Base-by-base conservation (phyloP, 495 filamentous ascomycete species). In the Tuber aestivum region DNA sequence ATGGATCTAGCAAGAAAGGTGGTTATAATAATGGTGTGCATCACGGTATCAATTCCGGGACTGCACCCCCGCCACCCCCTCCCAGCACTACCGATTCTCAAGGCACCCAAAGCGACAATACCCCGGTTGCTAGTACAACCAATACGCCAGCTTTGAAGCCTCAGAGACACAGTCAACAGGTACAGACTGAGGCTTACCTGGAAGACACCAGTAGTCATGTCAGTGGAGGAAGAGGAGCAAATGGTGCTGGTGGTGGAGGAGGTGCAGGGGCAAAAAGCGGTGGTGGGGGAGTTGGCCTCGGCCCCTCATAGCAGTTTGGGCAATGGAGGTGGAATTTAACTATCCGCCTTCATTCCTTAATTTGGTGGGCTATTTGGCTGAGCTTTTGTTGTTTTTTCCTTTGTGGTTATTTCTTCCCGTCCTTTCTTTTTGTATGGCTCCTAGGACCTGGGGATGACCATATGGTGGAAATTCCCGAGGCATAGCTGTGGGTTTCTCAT, bases 1-100 rank as follows among this genome's bases (percentile, higher is more conserved):
- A 91, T 72, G 71, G 70, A 5, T 87, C 90, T 85, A 89, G 87
- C 83, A 90, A 89, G 68, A 88, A 87, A 50, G 74, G 56, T 7
- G 69, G 61, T 65, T 35, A 65, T 65, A 65, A 27, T 65, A 35
- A 65, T 27, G 76, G 75, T 77, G 40, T 70, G 42, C 78, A 80
- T 71, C 71, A 79, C 32, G 68, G 41, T 16, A 77, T 69, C 70
- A 44, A 48, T 41, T 77, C 69, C 35, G 72, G 77, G 40, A 40
- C 71, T 32, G 74, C 75, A 16, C 80, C 77, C 42, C 80, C 77
- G 16, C 80, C 80, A 38, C 81, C 81, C 18, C 80, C 80, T 16
- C 81, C 80, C 6, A 82, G 80, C 45, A 80, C 81, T 6, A 82
- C 80, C 69, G 80, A 82, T 70, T 80, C 80, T 8, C 80, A 82